Percentiles rank a stretch among this genome's conserved stretches.
Evolutionary conservation across 2,329 filamentous ascomycete species (phyloP).

Genomic region (Arthroderma sp.): DNA sequence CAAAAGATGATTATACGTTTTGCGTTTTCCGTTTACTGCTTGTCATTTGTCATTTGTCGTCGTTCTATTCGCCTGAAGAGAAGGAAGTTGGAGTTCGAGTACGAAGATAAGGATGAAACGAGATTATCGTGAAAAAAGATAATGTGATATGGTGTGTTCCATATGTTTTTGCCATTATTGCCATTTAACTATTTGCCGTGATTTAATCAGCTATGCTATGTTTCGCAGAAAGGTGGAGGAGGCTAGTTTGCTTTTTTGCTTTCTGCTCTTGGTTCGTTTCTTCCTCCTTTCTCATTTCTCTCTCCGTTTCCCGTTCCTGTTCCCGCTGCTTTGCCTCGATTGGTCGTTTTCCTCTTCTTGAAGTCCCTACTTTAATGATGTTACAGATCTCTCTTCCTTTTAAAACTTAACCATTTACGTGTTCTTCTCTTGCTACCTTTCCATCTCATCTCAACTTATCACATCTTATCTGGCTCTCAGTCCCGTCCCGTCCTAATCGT

Average conservation of each 20-base stretch:
- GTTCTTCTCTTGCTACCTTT: not conserved
- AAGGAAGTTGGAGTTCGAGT: not conserved
- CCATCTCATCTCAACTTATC: not conserved
- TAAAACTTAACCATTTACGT: not conserved
- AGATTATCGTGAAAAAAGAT: not conserved
- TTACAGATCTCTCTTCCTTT: not conserved
- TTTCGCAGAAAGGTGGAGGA: not conserved
- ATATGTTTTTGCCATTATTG: not conserved
- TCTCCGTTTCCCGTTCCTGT: not conserved
- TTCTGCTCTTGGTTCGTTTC: constrained; percentile 3
- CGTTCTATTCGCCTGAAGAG: not conserved
- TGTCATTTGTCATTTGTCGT: not conserved
- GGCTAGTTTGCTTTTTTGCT: not conserved
- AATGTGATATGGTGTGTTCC: not conserved
- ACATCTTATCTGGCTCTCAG: not conserved
- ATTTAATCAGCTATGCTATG: not conserved
- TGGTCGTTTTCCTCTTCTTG: not conserved
- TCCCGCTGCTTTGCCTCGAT: no score
- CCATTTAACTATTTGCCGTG: not conserved
- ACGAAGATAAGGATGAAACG: not conserved
- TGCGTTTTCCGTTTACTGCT: not conserved
- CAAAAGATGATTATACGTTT: not conserved
- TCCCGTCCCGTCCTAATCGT: not conserved
- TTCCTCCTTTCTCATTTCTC: not conserved
- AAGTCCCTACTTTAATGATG: not conserved